Evolutionary conservation across 2,329 filamentous ascomycete genomes (phyloP), one percentile per base, ranked within the genome.

Genomic region (Talaromyces sp.): DNA sequence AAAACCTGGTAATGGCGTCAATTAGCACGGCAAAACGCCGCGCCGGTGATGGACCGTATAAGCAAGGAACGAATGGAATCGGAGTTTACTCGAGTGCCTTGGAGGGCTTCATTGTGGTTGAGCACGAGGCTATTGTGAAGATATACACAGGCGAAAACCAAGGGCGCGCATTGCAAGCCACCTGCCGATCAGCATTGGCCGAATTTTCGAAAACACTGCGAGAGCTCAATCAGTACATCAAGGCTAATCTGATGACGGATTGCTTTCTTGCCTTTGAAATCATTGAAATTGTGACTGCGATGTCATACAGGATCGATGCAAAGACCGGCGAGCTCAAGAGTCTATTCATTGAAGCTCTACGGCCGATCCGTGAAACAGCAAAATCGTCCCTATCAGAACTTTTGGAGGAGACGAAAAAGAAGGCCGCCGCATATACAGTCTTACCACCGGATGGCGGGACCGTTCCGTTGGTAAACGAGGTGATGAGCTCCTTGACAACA

Each of bases 261-360:
- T 98, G 93, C 76, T 98, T 91, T 74, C 84, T 99, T 56, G 92
- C 92, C 7, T 99, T 96, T 74, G 95, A 99, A 73, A 91, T 98
- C 35, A 91, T 96, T 35, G 93, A 96, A 70, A 91, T 97, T 64
- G 86, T 98, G 54, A 90, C 91, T 0, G 84, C 84, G 12, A 82
- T 96, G 55, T 92, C 92, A 2, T 88, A 88, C 62, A 88, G 89
- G 42, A 80, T 99, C 3, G 93, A 96, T 66, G 84, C 85, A 4
- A 87, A 89, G 65, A 96, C 92, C 0, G 92, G 92, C 1, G 92
- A 96, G 70, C 82, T 97, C 63, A 96, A 96, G 73, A 82, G 85
- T 33, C 85, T 91, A 5, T 85, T 99, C 58, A 88, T 91, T 5
- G 91, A 96, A 61, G 91, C 92, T 8, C 80, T 98, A 14, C 92